A percentile compares a stretch with the other conserved stretches of the same genome.
These are phyloP conservation scores for Ogataea nitratoaversa DNA, from an alignment of 805 yeast species.

Conservation along the genomic window DNA sequence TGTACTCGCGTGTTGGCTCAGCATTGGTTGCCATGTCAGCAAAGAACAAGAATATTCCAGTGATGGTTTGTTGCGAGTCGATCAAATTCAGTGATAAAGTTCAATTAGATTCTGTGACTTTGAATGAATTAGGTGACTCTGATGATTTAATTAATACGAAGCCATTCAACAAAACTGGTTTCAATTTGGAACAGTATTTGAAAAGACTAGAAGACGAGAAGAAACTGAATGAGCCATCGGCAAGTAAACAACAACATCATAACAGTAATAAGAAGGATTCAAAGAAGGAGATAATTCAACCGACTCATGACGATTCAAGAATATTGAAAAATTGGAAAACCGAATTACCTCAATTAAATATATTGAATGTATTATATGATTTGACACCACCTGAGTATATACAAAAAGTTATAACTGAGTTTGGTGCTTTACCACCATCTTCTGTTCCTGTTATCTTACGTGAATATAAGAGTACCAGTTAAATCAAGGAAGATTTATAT, in stretches of 20 bases:
- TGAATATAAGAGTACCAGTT: constrained; percentile 65
- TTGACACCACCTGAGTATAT: constrained; percentile 91
- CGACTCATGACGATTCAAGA: constrained; percentile 29
- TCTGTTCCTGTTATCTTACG: constrained; percentile 95
- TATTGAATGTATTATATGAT: constrained; percentile 86
- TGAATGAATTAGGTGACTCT: constrained; percentile 83
- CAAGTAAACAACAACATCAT: constrained; percentile 27
- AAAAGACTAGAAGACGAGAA: constrained; percentile 35
- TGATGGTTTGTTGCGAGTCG: constrained; percentile 91
- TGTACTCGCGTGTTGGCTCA: constrained; percentile 92
- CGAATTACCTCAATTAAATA: constrained; percentile 54
- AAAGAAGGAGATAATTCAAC: constrained; percentile 21
- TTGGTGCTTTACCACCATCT: constrained; percentile 96
- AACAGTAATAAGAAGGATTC: constrained; percentile 24
- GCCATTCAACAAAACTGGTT: constrained; percentile 55
- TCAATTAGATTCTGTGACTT: constrained; percentile 92
- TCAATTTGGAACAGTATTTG: constrained; percentile 62
- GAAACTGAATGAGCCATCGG: constrained; percentile 3
- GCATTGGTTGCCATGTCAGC: constrained; percentile 92
- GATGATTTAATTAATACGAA: constrained; percentile 61
- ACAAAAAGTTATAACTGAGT: constrained; percentile 91
- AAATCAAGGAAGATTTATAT: not conserved
- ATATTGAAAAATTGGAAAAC: constrained; percentile 59
- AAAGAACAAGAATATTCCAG: constrained; percentile 84
- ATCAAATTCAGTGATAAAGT: constrained; percentile 93